A percentile compares a stretch with the other conserved stretches of the same genome.
phyloP scores from a whole-genome alignment of 1,284 basidiomycete genomes.

The Malassezia caprae region DNA sequence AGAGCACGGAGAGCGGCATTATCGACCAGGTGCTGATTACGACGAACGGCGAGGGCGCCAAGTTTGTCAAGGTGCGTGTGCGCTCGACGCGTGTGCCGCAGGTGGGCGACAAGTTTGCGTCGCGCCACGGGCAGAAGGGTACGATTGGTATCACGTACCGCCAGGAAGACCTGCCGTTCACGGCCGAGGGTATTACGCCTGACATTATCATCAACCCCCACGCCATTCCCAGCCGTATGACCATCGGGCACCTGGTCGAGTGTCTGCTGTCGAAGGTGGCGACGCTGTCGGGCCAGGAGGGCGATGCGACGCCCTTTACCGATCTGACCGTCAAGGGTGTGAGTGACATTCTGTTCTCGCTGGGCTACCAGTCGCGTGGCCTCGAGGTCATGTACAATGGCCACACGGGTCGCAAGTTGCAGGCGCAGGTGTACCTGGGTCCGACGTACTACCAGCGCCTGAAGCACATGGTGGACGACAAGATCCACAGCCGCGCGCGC shows the following conservation, averaged over 20 bases:
- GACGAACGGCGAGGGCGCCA: conserved; percentile 87
- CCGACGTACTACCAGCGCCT: conserved; percentile 98
- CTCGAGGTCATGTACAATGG: conserved; percentile 98
- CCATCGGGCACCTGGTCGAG: conserved; percentile 98
- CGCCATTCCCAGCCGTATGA: conserved; percentile 99
- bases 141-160: conserved; percentile 98
- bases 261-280: conserved; percentile 93
- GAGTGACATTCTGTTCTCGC: conserved; percentile 32
- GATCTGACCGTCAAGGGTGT: conserved; percentile 86
- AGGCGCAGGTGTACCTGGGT: conserved; percentile 94
- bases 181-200: conserved; percentile 85
- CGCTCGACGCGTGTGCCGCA: conserved; percentile 91
- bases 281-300: conserved; percentile 88
- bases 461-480: conserved; percentile 99
- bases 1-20: conserved; percentile 93
- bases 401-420: conserved; percentile 89
- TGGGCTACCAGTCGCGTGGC: conserved; percentile 65
- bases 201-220: conserved; percentile 98
- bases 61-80: conserved; percentile 96
- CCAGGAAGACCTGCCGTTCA: conserved; percentile 99
- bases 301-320: conserved; percentile 96
- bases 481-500: conserved; percentile 93
- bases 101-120: conserved; percentile 98
- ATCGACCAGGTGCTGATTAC: conserved; percentile 96
- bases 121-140: conserved; percentile 98